These are phyloP conservation scores for Linanthus parryae DNA, from an alignment of 148 eudicot genomes.

Conservation along the genomic window DNA sequence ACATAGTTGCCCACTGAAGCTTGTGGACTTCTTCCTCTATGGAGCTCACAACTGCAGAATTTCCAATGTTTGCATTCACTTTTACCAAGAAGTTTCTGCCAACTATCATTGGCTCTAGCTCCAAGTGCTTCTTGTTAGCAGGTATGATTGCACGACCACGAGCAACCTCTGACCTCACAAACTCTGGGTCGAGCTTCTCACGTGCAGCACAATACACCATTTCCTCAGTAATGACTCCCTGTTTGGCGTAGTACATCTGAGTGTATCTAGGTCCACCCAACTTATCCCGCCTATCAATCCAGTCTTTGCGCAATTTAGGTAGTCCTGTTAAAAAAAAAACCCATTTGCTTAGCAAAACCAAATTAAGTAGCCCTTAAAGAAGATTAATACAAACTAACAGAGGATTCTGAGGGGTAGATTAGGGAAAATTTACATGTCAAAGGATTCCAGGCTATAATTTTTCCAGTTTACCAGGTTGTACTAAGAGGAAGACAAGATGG, in stretches of 20 bases:
- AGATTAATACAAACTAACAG: too few species aligned
- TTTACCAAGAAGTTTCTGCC: conserved; percentile 95
- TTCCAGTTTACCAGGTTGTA: too few species aligned
- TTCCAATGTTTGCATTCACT: conserved; percentile 94
- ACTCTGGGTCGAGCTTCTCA: conserved; percentile 91
- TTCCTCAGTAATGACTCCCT: conserved; percentile 89
- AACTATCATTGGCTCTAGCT: conserved; percentile 97
- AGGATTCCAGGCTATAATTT: too few species aligned
- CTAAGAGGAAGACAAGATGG: too few species aligned
- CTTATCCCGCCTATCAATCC: conserved; percentile 83
- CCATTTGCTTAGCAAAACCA: too few species aligned
- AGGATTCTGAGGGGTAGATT: too few species aligned
- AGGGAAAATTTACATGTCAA: too few species aligned
- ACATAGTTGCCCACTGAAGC: conserved; percentile 99
- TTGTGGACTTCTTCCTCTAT: conserved; percentile 99
- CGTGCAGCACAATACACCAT: conserved; percentile 93
- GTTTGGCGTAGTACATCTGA: conserved; percentile 96
- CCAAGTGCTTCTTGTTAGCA: conserved; percentile 89
- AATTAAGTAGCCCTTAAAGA: too few species aligned
- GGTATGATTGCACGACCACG: conserved; percentile 99
- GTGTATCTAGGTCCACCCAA: conserved; percentile 83
- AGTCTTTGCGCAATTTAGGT: conserved; percentile 75
- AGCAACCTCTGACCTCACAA: conserved; percentile 93
- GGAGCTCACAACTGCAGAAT: conserved; percentile 96
- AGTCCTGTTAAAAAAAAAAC: conserved; percentile 53